Evolutionary conservation across 495 filamentous ascomycete genomes (phyloP), one percentile per base, ranked within the genome.

Genomic region (Thermothielavioides terrestris): DNA sequence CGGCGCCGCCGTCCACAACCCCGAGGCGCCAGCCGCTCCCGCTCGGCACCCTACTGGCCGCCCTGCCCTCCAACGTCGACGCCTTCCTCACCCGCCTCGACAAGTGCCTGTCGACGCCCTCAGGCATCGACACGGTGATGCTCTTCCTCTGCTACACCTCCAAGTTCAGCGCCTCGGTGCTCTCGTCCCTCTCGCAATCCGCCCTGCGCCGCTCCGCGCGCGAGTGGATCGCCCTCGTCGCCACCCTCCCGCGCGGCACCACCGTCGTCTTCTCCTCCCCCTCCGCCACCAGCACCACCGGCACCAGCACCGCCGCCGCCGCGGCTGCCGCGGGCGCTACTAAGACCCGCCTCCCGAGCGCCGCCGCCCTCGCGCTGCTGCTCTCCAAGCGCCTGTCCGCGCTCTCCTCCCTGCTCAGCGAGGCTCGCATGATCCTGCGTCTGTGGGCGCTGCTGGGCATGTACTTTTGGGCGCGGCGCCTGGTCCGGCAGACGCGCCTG

Each of bases 401-500:
- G 2, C 67, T 86, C 2, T 68, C 74, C 2, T 51, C 55, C 9
- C 59, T 84, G 42, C 71, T 86, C 23, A 72, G 66, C 52, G 85
- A 89, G 49, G 73, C 77, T 38, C 71, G 89, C 36, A 85, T 83
- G 36, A 88, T 88, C 56, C 64, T 84, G 44, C 80, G 91, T 1
- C 75, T 96, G 3, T 88, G 86, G 77, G 88, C 82, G 0, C 71
- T 95, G 11, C 59, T 95, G 14, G 75, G 78, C 3, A 82, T 96
- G 56, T 94, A 85, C 67, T 72, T 77, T 25, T 89, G 86, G 85
- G 85, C 74, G 9, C 74, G 75, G 6, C 55, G 68, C 0, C 75
- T 81, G 0, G 56, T 83, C 2, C 66, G 69, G 38, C 6, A 59
- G 49, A 18, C 61, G n/a, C n/a, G n/a, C n/a, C n/a, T n/a, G n/a